A percentile compares a stretch with the other conserved stretches of the same genome.
phyloP scores from a whole-genome alignment of 345 rosid genomes.

The Clausena lansium region DNA sequence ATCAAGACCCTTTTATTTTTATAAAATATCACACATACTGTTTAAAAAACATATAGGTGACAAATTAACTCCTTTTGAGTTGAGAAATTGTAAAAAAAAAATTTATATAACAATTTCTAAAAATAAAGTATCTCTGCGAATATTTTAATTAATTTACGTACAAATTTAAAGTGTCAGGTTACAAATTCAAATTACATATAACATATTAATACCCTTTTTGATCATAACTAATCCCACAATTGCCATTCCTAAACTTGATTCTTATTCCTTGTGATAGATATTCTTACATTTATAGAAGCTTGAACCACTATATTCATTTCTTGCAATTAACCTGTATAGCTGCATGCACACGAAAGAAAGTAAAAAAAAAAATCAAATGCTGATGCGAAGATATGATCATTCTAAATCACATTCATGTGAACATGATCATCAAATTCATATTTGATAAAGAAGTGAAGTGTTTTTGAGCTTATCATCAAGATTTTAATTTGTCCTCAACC shows the following conservation, averaged over 20 bases:
- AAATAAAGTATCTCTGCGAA: too few relatives aligned
- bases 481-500: neutral
- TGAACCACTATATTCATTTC: neutral
- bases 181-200: neutral
- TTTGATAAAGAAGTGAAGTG: constrained; percentile 23
- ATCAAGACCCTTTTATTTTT: too few relatives aligned
- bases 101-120: too few relatives aligned
- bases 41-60: too few relatives aligned
- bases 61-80: too few relatives aligned
- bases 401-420: constrained; percentile 20
- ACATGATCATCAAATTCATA: constrained; percentile 18
- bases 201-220: neutral
- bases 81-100: too few relatives aligned
- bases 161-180: neutral
- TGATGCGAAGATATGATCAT: constrained; percentile 1
- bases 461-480: constrained; percentile 18
- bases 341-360: neutral
- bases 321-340: neutral
- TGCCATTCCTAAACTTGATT: neutral
- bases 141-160: too few relatives aligned
- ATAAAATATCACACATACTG: too few relatives aligned
- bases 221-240: neutral
- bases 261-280: neutral
- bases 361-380: neutral
- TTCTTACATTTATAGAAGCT: neutral